Evolutionary conservation across 495 filamentous ascomycete species (phyloP).

Genomic region (Penicillium canariense): DNA sequence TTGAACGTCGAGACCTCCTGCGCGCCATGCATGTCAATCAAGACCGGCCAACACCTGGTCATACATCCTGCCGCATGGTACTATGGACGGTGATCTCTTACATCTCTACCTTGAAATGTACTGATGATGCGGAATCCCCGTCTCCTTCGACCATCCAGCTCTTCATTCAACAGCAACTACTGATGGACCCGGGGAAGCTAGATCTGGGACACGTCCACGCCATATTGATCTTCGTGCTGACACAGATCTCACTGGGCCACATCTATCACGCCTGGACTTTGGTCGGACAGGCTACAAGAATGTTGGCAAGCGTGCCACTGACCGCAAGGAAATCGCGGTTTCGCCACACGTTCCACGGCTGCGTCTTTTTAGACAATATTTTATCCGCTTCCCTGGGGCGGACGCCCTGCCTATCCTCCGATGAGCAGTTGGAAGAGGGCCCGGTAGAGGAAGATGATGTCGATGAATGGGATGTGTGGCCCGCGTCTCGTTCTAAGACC

Average conservation of each 20-base stretch:
- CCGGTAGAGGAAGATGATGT: slow-evolving; percentile 20
- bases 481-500: not conserved
- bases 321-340: slow-evolving; percentile 10
- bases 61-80: slow-evolving; percentile 18
- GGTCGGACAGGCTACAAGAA: slow-evolving; percentile 50
- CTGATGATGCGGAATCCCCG: not conserved
- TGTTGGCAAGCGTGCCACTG: slow-evolving; percentile 30
- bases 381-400: slow-evolving; percentile 11
- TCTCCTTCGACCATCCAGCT: slow-evolving; percentile 5
- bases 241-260: slow-evolving; percentile 46
- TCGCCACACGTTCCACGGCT: slow-evolving; percentile 23
- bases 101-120: slow-evolving; percentile 5
- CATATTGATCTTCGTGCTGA: slow-evolving; percentile 50
- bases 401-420: slow-evolving; percentile 10
- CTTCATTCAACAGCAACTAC: slow-evolving; percentile 8
- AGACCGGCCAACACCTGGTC: slow-evolving; percentile 8
- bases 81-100: slow-evolving; percentile 26
- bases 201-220: slow-evolving; percentile 54
- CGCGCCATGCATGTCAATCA: slow-evolving; percentile 22
- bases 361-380: slow-evolving; percentile 23
- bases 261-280: slow-evolving; percentile 48
- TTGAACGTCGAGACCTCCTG: slow-evolving; percentile 57
- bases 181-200: slow-evolving; percentile 28
- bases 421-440: slow-evolving; percentile 7
- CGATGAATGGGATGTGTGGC: slow-evolving; percentile 28